Conservation (phyloP, 768 basidiomycete genomes). For the Tulasnella calospora region DNA sequence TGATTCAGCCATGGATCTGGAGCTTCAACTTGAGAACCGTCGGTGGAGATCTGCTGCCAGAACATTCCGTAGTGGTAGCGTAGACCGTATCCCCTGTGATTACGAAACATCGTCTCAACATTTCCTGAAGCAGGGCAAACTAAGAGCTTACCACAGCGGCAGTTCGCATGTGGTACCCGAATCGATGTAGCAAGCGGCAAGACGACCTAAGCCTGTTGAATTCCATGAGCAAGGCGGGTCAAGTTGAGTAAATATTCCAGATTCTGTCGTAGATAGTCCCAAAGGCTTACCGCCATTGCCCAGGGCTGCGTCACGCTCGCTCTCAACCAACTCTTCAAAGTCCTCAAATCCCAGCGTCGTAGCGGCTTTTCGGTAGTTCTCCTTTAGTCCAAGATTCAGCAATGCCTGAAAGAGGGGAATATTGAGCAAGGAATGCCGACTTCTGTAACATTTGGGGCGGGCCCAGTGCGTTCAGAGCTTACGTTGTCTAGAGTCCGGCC, state of each 20-base stretch:
- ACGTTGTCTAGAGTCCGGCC: constrained; percentile 46
- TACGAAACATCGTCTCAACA: neutral
- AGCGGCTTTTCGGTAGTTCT: constrained; percentile 62
- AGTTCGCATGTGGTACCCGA: constrained; percentile 85
- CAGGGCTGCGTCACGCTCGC: constrained; percentile 89
- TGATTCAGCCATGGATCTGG: constrained; percentile 90
- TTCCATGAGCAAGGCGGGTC: neutral
- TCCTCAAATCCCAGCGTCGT: constrained; percentile 74
- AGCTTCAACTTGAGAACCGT: constrained; percentile 67
- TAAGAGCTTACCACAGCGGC: constrained; percentile 56
- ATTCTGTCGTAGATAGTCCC: neutral
- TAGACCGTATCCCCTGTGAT: constrained; percentile 72
- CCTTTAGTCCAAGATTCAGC: constrained; percentile 82
- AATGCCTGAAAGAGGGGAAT: constrained; percentile 43
- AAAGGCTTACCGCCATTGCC: constrained; percentile 66
- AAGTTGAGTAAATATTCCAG: neutral
- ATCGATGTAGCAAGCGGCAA: constrained; percentile 96
- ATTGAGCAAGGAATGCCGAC: too few species aligned
- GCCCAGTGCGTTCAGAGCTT: neutral
- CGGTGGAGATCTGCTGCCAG: constrained; percentile 81
- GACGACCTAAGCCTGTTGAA: constrained; percentile 63
- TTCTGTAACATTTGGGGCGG: too few species aligned
- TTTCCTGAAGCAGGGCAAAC: neutral
- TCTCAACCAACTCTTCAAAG: constrained; percentile 78
- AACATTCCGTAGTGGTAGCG: constrained; percentile 90